Evolutionary conservation across 768 basidiomycete genomes (phyloP), one percentile per base, ranked within the genome.

Genomic region (Galerina marginata): DNA sequence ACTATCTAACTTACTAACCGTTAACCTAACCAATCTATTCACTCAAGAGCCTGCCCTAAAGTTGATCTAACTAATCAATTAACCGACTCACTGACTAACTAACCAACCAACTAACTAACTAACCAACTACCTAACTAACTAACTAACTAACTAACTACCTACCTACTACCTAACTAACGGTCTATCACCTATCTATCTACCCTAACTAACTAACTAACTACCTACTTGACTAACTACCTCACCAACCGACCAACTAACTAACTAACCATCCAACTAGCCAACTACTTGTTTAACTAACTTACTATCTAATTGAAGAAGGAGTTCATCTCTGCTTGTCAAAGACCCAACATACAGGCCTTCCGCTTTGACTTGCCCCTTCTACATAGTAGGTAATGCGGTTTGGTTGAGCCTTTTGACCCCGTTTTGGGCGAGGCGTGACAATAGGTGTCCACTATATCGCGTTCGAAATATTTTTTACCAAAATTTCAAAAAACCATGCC

Each of bases 311-410:
- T n/a, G 44, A 20, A 45, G 7, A 9, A 20, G 23, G 44, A 45
- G 15, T 45, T 20, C 44, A 6, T 45, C 44, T 45, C n/a, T 45
- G 44, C 44, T 45, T 45, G 44, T 45, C 44, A 45, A 45, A 45
- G 44, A 20, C 44, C 6, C 44, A 45, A 45, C 44, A 45, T 45
- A 14, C 44, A 45, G 44, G 44, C 44, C 44, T 45, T 45, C 44
- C 44, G 44, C 53, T 60, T 65, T 63, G 59, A 37, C 36, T 25
- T 62, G 62, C 62, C 59, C 68, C 67, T 67, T 58, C 67, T 71
- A 68, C 70, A 67, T 67, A 65, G 62, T 69, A 71, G 74, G 71
- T 67, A 72, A 67, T 48, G 55, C 40, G 49, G 46, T 54, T 49
- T 69, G 64, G 67, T 65, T 69, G 74, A 64, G 59, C 60, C 15